Base-by-base conservation (phyloP, 768 basidiomycete species). In the Boletus insuetus region DNA sequence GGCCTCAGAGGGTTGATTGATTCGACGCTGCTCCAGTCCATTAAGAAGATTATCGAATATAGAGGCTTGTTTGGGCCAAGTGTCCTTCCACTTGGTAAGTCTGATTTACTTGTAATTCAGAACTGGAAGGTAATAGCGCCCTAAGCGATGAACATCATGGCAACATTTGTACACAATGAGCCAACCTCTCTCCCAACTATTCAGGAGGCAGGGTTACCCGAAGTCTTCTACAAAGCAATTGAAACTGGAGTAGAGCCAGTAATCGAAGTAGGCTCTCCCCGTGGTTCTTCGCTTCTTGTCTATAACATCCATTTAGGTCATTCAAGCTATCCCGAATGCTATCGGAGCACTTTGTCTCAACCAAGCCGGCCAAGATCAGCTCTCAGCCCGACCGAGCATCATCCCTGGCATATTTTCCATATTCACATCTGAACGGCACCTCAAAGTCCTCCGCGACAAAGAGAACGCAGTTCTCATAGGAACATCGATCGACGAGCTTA, bases 101-200 rank as follows among this genome's bases (percentile, higher is more conserved):
- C 42, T 19, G 34, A 32, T 43, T 26, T 29, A 16, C 45, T 56
- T 39, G 19, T 29, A 4, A 19, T 46, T 2, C 13, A 48, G 4
- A 46, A 17, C n/a, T 45, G 31, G 31, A 35, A 38, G 54, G 32
- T 66, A 49, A 66, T 60, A 17, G 34, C 35, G 7, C 20, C 51
- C 10, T 32, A 51, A 62, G 94, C 91, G 6, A 91, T 95, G 76
- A 94, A 95, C 69, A 88, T 94, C 65, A 92, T 97, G 86, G 86
- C 94, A 14, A 94, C 94, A 0, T 98, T 98, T 72, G 86, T 98
- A 10, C 96, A 99, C 77, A 99, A 98, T 60, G 97, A 99, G 70
- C 97, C 97, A 8, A 98, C 95, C 0, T 97, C 93, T 16, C 75
- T 99, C 53, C 77, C 84, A 3, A 87, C 96, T 51, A 89, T 99